These are phyloP conservation scores for Alternaria gaisen DNA, from an alignment of 2,329 filamentous ascomycete species.

Conservation along the genomic window DNA sequence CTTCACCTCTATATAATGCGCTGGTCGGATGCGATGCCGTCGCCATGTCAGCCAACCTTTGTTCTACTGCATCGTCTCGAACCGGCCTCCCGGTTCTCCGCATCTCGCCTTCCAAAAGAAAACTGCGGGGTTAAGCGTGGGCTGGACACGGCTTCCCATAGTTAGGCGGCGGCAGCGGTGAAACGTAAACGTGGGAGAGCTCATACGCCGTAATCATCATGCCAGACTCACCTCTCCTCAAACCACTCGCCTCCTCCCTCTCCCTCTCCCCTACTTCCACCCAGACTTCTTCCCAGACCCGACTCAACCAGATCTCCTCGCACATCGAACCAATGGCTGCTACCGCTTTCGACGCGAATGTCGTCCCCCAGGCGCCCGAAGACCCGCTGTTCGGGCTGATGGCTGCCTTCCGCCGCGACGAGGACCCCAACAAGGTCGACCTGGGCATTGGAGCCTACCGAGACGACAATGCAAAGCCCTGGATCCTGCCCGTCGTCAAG, in stretches of 20 bases:
- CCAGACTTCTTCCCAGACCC: slow-evolving; percentile 43
- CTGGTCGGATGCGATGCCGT: slow-evolving; percentile 20
- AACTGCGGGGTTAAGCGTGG: slow-evolving; percentile 41
- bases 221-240: slow-evolving; percentile 32
- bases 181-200: slow-evolving; percentile 37
- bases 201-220: slow-evolving; percentile 35
- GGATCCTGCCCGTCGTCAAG: slow-evolving; percentile 95
- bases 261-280: slow-evolving; percentile 24
- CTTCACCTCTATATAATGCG: slow-evolving; percentile 24
- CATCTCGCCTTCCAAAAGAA: slow-evolving; percentile 23
- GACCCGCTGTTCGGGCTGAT: slow-evolving; percentile 95
- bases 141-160: slow-evolving; percentile 22
- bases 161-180: slow-evolving; percentile 26
- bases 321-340: slow-evolving; percentile 73
- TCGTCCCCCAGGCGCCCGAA: slow-evolving; percentile 89
- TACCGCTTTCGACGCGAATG: slow-evolving; percentile 77
- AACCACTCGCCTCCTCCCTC: slow-evolving; percentile 12
- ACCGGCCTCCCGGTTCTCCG: slow-evolving; percentile 25
- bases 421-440: slow-evolving; percentile 83
- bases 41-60: slow-evolving; percentile 12
- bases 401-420: slow-evolving; percentile 84
- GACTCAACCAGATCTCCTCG: slow-evolving; percentile 66
- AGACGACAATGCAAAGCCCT: slow-evolving; percentile 94
- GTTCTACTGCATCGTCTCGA: slow-evolving; percentile 16
- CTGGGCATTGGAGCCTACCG: slow-evolving; percentile 95